Percentiles rank a stretch among this genome's conserved stretches.
Evolutionary conservation across 75 land plant genomes (phyloP).

Genomic region (Selaginella moellendorffii): DNA sequence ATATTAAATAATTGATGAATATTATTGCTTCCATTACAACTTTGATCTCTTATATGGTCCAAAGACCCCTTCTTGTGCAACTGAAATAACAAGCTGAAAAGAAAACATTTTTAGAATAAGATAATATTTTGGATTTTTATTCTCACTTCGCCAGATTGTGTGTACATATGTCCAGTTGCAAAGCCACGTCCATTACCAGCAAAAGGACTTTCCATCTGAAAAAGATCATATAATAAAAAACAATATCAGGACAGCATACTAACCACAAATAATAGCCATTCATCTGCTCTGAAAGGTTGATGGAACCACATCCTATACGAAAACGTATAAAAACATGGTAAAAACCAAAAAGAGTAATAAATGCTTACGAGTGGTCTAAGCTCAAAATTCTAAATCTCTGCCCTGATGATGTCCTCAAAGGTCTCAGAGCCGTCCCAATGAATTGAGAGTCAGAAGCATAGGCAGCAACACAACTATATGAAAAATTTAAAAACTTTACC

Average conservation of each 20-base stretch:
- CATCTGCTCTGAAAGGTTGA: conserved; percentile 79
- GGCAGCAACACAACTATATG: conserved; percentile 79
- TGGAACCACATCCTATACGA: conserved; percentile 95
- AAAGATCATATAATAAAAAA: neutral
- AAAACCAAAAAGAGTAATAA: neutral
- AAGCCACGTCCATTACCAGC: conserved; percentile 60
- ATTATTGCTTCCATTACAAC: no score
- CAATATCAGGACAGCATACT: conserved; percentile 4
- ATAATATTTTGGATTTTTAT: neutral
- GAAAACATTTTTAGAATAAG: neutral
- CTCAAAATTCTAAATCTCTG: conserved; percentile 24
- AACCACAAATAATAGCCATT: conserved; percentile 86
- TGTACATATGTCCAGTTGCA: conserved; percentile 57
- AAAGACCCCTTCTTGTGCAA: neutral
- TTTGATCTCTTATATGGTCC: neutral
- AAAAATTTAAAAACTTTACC: neutral
- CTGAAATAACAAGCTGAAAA: neutral
- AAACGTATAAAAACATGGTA: neutral
- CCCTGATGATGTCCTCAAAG: conserved; percentile 37
- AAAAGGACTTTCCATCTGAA: conserved; percentile 31
- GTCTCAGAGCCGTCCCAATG: conserved; percentile 43
- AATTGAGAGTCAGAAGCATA: conserved; percentile 79
- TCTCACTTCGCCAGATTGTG: conserved; percentile 78
- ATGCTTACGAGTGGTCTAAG: conserved; percentile 88
- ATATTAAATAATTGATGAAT: no score